Conservation (phyloP, 2,329 filamentous ascomycete species). For the Pseudocercospora crystallina region DNA sequence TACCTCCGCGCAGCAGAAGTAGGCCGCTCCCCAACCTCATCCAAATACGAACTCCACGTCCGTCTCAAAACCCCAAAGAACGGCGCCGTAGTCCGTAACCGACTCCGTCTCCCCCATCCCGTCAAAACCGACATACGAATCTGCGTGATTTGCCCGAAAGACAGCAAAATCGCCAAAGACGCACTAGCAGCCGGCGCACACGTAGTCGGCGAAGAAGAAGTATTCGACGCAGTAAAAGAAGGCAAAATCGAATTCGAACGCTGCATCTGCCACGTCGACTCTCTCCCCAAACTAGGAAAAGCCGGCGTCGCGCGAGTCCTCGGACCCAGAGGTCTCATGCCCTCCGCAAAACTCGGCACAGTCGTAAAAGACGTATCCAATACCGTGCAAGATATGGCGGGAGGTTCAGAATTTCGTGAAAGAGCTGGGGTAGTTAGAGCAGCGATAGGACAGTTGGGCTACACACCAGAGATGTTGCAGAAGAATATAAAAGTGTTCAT, state of each 20-base stretch:
- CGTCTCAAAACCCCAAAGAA: slow-evolving; percentile 81
- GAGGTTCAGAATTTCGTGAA: slow-evolving; percentile 85
- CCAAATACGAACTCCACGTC: slow-evolving; percentile 88
- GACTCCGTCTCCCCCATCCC: slow-evolving; percentile 82
- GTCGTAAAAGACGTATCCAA: slow-evolving; percentile 76
- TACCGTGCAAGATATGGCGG: slow-evolving; percentile 78
- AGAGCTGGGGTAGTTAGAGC: slow-evolving; percentile 78
- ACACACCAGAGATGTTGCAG: slow-evolving; percentile 81
- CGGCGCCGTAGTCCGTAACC: slow-evolving; percentile 82
- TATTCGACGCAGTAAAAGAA: slow-evolving; percentile 76
- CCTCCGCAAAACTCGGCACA: slow-evolving; percentile 81
- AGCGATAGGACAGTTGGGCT: slow-evolving; percentile 86
- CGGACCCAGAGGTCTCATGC: slow-evolving; percentile 90
- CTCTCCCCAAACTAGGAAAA: slow-evolving; percentile 75
- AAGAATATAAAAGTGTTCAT: slow-evolving; percentile 80
- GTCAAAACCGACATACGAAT: slow-evolving; percentile 87
- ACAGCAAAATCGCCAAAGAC: slow-evolving; percentile 69
- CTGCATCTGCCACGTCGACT: slow-evolving; percentile 80
- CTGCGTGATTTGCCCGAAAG: slow-evolving; percentile 86
- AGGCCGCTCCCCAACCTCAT: slow-evolving; percentile 67
- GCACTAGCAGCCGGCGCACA: slow-evolving; percentile 77
- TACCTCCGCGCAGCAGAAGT: slow-evolving; percentile 93
- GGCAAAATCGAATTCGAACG: slow-evolving; percentile 85
- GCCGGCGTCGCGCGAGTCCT: slow-evolving; percentile 76
- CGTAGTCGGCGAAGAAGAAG: slow-evolving; percentile 78